Evolutionary conservation across 2,329 filamentous ascomycete species (phyloP), one percentile per base, ranked within the genome.

Genomic region (Neofusicoccum ribis): DNA sequence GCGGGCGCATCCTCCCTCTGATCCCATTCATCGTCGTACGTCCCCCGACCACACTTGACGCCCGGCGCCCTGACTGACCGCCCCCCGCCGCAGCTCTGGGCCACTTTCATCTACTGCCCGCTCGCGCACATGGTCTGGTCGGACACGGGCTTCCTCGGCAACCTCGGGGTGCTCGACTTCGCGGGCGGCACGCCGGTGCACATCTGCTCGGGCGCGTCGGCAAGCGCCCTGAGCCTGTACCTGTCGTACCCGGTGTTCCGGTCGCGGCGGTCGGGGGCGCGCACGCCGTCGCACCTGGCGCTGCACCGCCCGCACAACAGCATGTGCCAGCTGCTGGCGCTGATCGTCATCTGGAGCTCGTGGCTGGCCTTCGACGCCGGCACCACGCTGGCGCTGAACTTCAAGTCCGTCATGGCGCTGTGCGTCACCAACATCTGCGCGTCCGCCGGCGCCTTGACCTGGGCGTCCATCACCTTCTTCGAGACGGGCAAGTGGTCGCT

Each of bases 111-210:
- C 74, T 97, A 96, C 79, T 92, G 96, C 72, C 91, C 92, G 1
- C 92, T 97, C 74, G 93, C 93, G 50, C 96, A 92, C 84, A 96
- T 93, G 93, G 96, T 91, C 5, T 97, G 93, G 93, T 96, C 96
- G 75, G 78, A 90, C 0, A 81, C 82, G 34, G 93, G 93, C 20
- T 97, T 92, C 93, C 88, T 89, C 12, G 90, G 85, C 78, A 83
- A 86, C 69, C 85, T 95, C 79, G 92, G 92, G 50, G 91, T 91
- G 34, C 85, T 96, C 49, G 93, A 96, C 78, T 96, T 95, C 73
- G 93, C 93, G 23, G 92, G 93, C 68, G 93, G 93, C 72, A 96
- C 92, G 1, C 92, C 93, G 0, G 93, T 97, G 61, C 93, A 97
- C 76, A 95, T 96, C 70, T 83, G 91, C 1, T 94, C 91, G 93